These are phyloP conservation scores for Petunia hybrid DNA, from an alignment of 305 asterid species.

Conservation along the genomic window DNA sequence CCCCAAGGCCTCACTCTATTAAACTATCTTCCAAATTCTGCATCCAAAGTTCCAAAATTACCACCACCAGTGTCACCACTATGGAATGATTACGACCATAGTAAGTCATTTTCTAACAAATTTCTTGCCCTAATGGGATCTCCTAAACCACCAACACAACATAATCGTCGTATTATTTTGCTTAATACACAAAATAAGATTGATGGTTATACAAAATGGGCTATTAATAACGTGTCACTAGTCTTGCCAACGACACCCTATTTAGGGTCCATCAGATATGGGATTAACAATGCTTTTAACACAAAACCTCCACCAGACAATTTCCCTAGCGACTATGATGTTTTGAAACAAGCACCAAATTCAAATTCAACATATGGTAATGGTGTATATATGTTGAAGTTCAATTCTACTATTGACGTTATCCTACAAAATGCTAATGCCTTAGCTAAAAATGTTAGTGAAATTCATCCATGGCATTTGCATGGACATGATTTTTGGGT, in stretches of 20 bases:
- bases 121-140: conserved; percentile 51
- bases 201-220: conserved; percentile 69
- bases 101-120: conserved; percentile 56
- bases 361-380: conserved; percentile 60
- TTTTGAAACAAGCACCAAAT: conserved; percentile 55
- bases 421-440: conserved; percentile 79
- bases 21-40: conserved; percentile 55
- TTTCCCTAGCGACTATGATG: conserved; percentile 47
- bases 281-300: conserved; percentile 53
- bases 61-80: conserved; percentile 64
- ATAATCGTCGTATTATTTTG: conserved; percentile 49
- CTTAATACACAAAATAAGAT: conserved; percentile 74
- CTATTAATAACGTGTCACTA: conserved; percentile 76
- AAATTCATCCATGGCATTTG: conserved; percentile 89
- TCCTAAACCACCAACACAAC: conserved; percentile 46
- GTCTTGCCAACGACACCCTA: conserved; percentile 73
- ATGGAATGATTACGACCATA: conserved; percentile 66
- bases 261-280: conserved; percentile 60
- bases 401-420: conserved; percentile 68
- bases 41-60: conserved; percentile 52
- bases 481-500: conserved; percentile 94
- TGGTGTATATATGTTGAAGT: conserved; percentile 56
- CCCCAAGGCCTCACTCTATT: conserved; percentile 71
- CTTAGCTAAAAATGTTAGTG: conserved; percentile 56
- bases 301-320: conserved; percentile 49